Conservation (phyloP, 768 basidiomycete species). For the Omphalotus guepiniiformis region DNA sequence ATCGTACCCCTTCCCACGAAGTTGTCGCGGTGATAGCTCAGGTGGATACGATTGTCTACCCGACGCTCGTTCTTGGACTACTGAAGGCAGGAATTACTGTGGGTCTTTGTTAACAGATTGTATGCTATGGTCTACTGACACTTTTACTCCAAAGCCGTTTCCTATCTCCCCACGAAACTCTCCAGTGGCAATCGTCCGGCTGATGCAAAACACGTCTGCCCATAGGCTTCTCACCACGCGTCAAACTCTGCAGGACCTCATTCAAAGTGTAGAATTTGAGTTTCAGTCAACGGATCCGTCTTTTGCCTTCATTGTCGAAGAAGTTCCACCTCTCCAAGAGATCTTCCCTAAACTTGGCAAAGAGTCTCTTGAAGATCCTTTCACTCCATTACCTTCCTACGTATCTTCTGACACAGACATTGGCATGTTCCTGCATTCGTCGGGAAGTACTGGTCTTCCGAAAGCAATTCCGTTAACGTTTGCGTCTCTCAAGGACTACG, state of each 20-base stretch:
- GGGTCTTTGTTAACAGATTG: slow-evolving; percentile 14
- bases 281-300: slow-evolving; percentile 10
- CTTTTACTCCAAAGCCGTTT: slow-evolving; percentile 23
- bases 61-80: slow-evolving; percentile 23
- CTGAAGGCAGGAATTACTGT: slow-evolving; percentile 25
- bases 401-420: too few relatives aligned
- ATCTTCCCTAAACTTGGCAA: slow-evolving; percentile 25
- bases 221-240: slow-evolving; percentile 27
- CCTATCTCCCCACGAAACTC: slow-evolving; percentile 36
- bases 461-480: slow-evolving; percentile 30
- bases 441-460: slow-evolving; percentile 36
- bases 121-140: neutral
- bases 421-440: slow-evolving; percentile 31
- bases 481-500: slow-evolving; percentile 19
- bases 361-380: slow-evolving; percentile 13
- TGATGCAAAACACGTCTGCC: slow-evolving; percentile 27
- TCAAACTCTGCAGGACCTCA: slow-evolving; percentile 17
- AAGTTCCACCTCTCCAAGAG: slow-evolving; percentile 13
- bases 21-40: slow-evolving; percentile 30
- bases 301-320: slow-evolving; percentile 10
- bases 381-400: slow-evolving; percentile 14
- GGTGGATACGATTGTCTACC: slow-evolving; percentile 24
- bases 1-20: slow-evolving; percentile 15
- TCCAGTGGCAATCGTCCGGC: slow-evolving; percentile 25
- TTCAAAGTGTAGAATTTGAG: slow-evolving; percentile 15